Percentiles rank a stretch among this genome's conserved stretches.
Conservation (phyloP, 768 basidiomycete genomes). For the button mushroom (Agaricus bisporus) region DNA sequence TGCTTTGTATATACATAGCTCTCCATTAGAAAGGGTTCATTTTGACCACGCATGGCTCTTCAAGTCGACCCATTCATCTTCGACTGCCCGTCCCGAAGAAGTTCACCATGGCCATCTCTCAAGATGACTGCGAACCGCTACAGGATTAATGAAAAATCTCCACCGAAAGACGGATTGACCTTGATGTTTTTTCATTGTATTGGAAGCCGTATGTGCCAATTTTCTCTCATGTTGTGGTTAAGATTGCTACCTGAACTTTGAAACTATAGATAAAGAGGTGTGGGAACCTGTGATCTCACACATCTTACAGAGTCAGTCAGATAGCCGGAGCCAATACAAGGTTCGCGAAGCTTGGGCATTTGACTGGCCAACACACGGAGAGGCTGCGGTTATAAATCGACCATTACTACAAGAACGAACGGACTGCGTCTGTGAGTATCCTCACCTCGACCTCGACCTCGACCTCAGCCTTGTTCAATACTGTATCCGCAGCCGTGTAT, state of each 20-base stretch:
- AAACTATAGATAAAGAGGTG: constrained; percentile 43
- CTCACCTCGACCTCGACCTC: background rate
- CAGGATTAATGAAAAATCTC: constrained; percentile 17
- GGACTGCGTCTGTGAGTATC: constrained; percentile 30
- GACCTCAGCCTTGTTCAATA: background rate
- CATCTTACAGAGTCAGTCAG: constrained; percentile 26
- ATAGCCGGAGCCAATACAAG: constrained; percentile 11
- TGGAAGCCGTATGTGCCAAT: constrained; percentile 36
- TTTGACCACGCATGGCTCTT: constrained; percentile 1
- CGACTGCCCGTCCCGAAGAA: constrained; percentile 14
- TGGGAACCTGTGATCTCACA: constrained; percentile 43
- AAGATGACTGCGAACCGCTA: constrained; percentile 44
- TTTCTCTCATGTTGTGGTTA: background rate
- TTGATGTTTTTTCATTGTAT: constrained; percentile 43
- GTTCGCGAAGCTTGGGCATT: constrained; percentile 45
- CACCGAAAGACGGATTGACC: constrained; percentile 31
- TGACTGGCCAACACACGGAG: constrained; percentile 47
- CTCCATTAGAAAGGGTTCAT: too few species aligned
- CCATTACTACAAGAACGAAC: constrained; percentile 22
- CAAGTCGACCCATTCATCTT: constrained; percentile 13
- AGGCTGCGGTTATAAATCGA: constrained; percentile 38
- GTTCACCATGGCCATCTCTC: constrained; percentile 16
- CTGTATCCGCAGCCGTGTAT: constrained; percentile 21
- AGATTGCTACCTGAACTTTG: background rate
- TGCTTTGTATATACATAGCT: too few species aligned